Evolutionary conservation across 2,329 filamentous ascomycete genomes (phyloP).

Genomic region (Epichloe sibirici): DNA sequence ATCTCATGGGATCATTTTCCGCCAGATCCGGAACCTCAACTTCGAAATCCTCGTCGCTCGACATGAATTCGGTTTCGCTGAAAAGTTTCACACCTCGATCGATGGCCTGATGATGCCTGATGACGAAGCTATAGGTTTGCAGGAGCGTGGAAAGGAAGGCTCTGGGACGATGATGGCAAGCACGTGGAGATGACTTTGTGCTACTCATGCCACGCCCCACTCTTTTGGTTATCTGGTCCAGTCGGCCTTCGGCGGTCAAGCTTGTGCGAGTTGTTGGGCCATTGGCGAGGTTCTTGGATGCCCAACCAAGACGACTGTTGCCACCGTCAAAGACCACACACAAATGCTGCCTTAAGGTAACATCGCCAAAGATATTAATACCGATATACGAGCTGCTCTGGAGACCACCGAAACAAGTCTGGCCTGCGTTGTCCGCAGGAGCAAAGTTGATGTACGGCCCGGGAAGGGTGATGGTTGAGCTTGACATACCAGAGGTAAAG

Average conservation of each 20-base stretch:
- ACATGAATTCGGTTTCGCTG: constrained; percentile 28
- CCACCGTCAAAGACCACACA: constrained; percentile 38
- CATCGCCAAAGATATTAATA: constrained; percentile 48
- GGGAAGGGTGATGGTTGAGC: constrained; percentile 41
- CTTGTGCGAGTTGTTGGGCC: too few species aligned
- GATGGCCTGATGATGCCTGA: background rate
- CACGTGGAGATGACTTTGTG: background rate
- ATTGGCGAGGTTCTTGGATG: background rate
- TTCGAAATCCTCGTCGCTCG: constrained; percentile 47
- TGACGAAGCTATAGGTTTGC: too few species aligned
- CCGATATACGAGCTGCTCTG: constrained; percentile 36
- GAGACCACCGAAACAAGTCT: constrained; percentile 51
- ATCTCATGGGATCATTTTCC: constrained; percentile 57
- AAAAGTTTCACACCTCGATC: background rate
- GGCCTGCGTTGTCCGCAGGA: constrained; percentile 23
- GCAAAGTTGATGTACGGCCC: constrained; percentile 42
- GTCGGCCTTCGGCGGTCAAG: too few species aligned
- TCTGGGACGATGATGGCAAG: background rate
- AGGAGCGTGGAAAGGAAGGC: background rate
- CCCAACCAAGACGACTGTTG: constrained; percentile 36
- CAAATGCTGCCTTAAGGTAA: constrained; percentile 48
- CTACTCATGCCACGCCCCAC: background rate
- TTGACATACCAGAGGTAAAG: constrained; percentile 42
- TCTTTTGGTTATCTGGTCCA: too few species aligned
- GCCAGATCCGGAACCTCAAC: constrained; percentile 42